These are phyloP conservation scores for Aspergillus cristatus DNA, from an alignment of 495 filamentous ascomycete genomes.

Conservation along the genomic window DNA sequence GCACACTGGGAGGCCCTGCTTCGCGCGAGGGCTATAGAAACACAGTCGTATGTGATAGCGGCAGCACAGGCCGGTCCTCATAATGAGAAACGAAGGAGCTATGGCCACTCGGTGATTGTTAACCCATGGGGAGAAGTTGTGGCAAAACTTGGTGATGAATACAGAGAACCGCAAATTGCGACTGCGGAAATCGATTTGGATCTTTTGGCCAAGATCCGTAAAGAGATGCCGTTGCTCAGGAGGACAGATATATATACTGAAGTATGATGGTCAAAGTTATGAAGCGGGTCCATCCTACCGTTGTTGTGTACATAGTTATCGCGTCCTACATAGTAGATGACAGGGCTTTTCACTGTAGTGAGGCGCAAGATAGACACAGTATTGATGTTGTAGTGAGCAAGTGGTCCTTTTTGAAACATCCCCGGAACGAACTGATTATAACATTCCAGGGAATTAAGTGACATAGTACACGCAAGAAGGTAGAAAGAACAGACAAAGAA, in stretches of 20 bases:
- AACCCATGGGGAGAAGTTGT: constrained; percentile 81
- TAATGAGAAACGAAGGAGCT: constrained; percentile 70
- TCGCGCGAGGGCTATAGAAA: constrained; percentile 79
- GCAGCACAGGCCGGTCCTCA: constrained; percentile 78
- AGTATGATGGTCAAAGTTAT: constrained; percentile 22
- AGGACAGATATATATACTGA: constrained; percentile 55
- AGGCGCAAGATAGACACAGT: too few relatives aligned
- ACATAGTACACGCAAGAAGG: constrained; percentile 29
- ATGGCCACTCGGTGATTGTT: constrained; percentile 82
- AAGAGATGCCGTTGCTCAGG: constrained; percentile 55
- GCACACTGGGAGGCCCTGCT: constrained; percentile 81
- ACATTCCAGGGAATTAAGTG: constrained; percentile 19
- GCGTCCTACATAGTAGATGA: too few relatives aligned
- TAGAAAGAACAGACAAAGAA: constrained; percentile 18
- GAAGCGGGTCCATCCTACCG: not conserved
- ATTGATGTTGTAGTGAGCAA: too few relatives aligned
- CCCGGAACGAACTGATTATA: constrained; percentile 21
- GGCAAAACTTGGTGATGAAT: constrained; percentile 47
- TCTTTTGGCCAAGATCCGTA: constrained; percentile 42
- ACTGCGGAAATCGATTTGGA: constrained; percentile 43
- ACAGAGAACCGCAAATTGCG: constrained; percentile 42
- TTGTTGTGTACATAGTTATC: too few relatives aligned
- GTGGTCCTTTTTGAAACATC: too few relatives aligned
- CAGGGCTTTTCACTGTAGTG: too few relatives aligned
- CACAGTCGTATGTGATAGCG: constrained; percentile 77